Evolutionary conservation across 306 rosid species (phyloP), one percentile per base, ranked within the genome.

Genomic region (Urtica urens): DNA sequence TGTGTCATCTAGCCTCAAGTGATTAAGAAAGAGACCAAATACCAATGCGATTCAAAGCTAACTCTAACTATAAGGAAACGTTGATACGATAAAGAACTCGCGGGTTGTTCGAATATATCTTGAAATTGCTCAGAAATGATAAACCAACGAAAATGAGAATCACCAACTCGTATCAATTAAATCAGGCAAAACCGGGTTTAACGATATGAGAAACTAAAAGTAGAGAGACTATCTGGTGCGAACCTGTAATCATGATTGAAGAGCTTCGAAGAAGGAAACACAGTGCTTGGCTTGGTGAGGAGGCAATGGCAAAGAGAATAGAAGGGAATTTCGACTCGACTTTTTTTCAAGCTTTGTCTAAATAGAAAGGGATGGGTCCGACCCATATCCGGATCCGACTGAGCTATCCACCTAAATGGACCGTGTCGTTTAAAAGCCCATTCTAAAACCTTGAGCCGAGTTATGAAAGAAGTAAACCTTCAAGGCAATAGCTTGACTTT

Each of bases 201-300:
- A n/a, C n/a, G n/a, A n/a, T n/a, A 65, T 26, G 39, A 56, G 47
- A 33, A 68, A 75, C n/a, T 41, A 33, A 46, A 64, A 51, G 49
- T 34, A 10, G 49, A 65, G 66, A 46, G 48, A 33, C 13, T 7
- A 24, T 2, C 48, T n/a, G n/a, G n/a, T n/a, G n/a, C 33, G 15
- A 40, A 88, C 97, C 97, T 61, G 79, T 68, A 72, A 88, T 69
- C 97, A 88, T 88, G 78, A 55, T 42, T 47, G 52, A 16, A 34
- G 56, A 71, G 46, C 20, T 23, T 34, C 28, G 63, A 38, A 37
- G 20, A 24, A 19, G 23, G 61, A n/a, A 27, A 59, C 5, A 46
- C 68, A 72, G 73, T 67, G 72, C 38, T 57, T 70, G 74, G 87
- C 93, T 83, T 81, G 90, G 65, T 70, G 80, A 62, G 64, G 68